A percentile compares a stretch with the other conserved stretches of the same genome.
Conservation (phyloP, 2,329 filamentous ascomycete genomes). For the Zymoseptoria brevis region DNA sequence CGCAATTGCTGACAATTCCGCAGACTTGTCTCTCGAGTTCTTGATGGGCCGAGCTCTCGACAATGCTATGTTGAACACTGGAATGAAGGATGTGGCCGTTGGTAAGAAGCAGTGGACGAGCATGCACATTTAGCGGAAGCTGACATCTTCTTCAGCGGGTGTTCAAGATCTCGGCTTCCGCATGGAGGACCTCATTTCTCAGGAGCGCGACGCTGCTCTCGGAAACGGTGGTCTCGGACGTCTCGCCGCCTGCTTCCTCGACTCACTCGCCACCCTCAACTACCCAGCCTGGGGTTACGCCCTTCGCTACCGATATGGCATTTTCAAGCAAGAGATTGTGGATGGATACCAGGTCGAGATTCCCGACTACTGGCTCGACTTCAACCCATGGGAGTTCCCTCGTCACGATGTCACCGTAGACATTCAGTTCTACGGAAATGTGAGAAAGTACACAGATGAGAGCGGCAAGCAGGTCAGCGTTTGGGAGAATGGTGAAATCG, state of each 20-base stretch:
- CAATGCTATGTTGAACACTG: conserved; percentile 97
- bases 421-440: conserved; percentile 90
- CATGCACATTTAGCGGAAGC: conserved; percentile 1
- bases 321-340: conserved; percentile 99
- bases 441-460: conserved; percentile 65
- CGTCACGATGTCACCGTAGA: conserved; percentile 92
- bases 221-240: conserved; percentile 94
- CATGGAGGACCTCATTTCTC: conserved; percentile 87
- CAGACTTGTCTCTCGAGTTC: conserved; percentile 89
- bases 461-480: conserved; percentile 61
- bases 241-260: conserved; percentile 91
- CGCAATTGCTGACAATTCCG: conserved; percentile 2
- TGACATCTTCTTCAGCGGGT: conserved; percentile 52
- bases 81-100: conserved; percentile 74
- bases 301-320: conserved; percentile 82
- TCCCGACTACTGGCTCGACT: conserved; percentile 98
- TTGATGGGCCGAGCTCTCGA: conserved; percentile 93
- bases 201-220: conserved; percentile 92
- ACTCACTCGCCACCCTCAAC: conserved; percentile 89
- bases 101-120: conserved; percentile 45
- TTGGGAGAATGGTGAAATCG: conserved; percentile 91
- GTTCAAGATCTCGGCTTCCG: conserved; percentile 86
- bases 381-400: conserved; percentile 98
- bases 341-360: conserved; percentile 97
- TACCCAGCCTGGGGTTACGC: conserved; percentile 97